Evolutionary conservation across 148 eudicot genomes (phyloP).

Genomic region (Chenopodium suecicum): DNA sequence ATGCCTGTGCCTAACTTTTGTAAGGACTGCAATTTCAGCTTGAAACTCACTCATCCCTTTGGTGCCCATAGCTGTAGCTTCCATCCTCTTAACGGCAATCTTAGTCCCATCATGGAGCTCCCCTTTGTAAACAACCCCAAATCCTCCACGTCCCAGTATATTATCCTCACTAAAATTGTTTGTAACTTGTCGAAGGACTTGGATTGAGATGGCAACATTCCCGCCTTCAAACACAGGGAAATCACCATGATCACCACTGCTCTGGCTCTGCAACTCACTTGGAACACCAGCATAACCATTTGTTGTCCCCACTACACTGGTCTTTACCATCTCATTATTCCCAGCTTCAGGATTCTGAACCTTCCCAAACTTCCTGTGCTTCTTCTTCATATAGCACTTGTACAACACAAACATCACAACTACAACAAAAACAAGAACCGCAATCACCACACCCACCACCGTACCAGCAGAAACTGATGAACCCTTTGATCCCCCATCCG

Average conservation of each 20-base stretch:
- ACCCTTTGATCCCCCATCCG: conserved; percentile 27
- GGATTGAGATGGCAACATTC: conserved; percentile 26
- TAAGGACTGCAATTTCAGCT: conserved; percentile 12
- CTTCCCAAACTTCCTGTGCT: conserved; percentile 36
- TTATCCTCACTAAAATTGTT: conserved; percentile 10
- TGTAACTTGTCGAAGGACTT: conserved; percentile 14
- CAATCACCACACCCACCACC: conserved; percentile 49
- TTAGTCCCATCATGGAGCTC: conserved; percentile 17
- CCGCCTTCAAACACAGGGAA: conserved; percentile 27
- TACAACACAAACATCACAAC: conserved; percentile 48
- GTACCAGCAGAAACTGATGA: conserved; percentile 33
- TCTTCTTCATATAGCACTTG: conserved; percentile 41
- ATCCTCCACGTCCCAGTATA: conserved; percentile 12
- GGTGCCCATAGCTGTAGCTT: conserved; percentile 13
- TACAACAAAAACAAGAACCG: conserved; percentile 40
- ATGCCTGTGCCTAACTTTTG: conserved; percentile 12
- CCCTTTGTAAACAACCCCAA: conserved; percentile 14
- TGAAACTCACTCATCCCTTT: conserved; percentile 16
- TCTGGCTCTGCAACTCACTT: conserved; percentile 30
- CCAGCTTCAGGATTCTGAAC: conserved; percentile 46
- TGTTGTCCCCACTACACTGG: not conserved
- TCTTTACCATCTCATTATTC: conserved; percentile 31
- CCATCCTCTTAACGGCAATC: conserved; percentile 18
- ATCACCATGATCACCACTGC: conserved; percentile 34
- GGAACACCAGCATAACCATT: conserved; percentile 18